These are phyloP conservation scores for Cyclotella baltica DNA, from an alignment of 108 stramenopile genomes.

Conservation along the genomic window DNA sequence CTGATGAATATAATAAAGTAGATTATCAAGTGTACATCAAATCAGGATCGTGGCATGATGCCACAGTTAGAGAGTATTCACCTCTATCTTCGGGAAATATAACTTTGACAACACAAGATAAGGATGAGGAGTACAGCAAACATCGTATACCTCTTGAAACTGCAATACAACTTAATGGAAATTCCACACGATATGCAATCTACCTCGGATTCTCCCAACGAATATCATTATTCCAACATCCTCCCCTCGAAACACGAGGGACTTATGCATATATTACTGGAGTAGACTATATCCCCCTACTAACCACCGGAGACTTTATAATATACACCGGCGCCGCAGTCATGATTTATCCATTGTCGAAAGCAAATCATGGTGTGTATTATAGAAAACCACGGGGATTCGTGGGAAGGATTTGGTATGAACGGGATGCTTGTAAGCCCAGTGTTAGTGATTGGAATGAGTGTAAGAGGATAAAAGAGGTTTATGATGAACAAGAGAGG, in stretches of 20 bases:
- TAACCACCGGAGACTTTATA: neutral
- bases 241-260: neutral
- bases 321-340: constrained; percentile 29
- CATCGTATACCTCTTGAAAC: neutral
- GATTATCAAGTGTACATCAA: constrained; percentile 22
- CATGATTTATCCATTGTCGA: constrained; percentile 23
- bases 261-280: neutral
- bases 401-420: constrained; percentile 32
- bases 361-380: constrained; percentile 21
- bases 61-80: neutral
- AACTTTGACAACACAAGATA: neutral
- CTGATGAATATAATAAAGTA: neutral
- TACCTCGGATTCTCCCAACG: constrained; percentile 11
- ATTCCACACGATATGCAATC: constrained; percentile 11
- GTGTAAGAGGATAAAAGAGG: neutral
- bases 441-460: neutral
- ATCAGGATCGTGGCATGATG: constrained; percentile 23
- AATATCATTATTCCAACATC: constrained; percentile 12
- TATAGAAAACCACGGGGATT: constrained; percentile 37
- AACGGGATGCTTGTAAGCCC: constrained; percentile 22
- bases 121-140: neutral
- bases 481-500: neutral
- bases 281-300: constrained; percentile 17
- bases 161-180: constrained; percentile 15
- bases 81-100: constrained; percentile 4